Conservation (phyloP, 2,329 filamentous ascomycete species). For the Hymenoscyphus infarciens region DNA sequence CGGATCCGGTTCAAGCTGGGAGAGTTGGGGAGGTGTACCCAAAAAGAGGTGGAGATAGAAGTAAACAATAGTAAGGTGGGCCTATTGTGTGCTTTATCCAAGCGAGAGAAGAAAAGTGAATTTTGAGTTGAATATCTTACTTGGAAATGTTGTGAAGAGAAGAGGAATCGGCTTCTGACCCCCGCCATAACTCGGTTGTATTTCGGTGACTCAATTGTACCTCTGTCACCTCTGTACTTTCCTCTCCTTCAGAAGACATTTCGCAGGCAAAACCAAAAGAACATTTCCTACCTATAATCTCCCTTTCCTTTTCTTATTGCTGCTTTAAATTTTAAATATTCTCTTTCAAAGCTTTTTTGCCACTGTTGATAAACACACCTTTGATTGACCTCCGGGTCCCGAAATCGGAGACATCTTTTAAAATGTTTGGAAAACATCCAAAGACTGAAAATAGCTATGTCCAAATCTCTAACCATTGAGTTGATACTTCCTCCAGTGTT, state of each 20-base stretch:
- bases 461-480: too few species aligned
- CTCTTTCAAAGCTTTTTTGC: not conserved
- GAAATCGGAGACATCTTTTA: not conserved
- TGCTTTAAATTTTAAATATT: not conserved
- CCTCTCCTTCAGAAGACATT: not conserved
- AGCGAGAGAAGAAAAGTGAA: not conserved
- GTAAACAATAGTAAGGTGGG: not conserved
- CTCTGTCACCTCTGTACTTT: not conserved
- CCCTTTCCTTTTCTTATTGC: not conserved
- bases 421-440: not conserved
- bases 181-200: slow-evolving; percentile 3
- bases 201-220: slow-evolving; percentile 1
- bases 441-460: too few species aligned
- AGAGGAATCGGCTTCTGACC: not conserved
- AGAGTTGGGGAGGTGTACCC: not conserved
- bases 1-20: not conserved
- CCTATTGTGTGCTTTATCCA: not conserved
- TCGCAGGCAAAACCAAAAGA: not conserved
- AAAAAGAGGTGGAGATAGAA: not conserved
- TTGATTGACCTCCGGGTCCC: not conserved
- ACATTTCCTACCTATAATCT: not conserved
- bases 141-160: not conserved
- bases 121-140: not conserved
- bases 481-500: too few species aligned
- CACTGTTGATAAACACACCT: not conserved